Conservation (phyloP, 1,284 basidiomycete species). For the Caloboletus inedulis region DNA sequence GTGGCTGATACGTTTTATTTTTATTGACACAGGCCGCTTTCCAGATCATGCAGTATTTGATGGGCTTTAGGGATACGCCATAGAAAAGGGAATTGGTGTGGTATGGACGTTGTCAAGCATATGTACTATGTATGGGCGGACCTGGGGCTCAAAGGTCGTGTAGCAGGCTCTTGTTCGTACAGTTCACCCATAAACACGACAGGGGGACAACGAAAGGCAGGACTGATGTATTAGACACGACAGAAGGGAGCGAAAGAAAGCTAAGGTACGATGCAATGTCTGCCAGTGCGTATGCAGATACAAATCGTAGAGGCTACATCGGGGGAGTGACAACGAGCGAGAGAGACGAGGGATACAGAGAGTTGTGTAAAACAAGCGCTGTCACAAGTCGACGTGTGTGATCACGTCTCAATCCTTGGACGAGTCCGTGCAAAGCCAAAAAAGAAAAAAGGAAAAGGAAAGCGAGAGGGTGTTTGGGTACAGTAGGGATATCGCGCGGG, state of each 20-base stretch:
- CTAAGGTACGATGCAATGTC: background rate
- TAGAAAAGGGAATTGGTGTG: background rate
- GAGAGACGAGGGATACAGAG: background rate
- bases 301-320: background rate
- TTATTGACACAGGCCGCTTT: conserved; percentile 49
- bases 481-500: background rate
- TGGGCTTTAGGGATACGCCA: conserved; percentile 54
- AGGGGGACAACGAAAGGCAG: background rate
- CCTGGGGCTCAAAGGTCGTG: background rate
- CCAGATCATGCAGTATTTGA: conserved; percentile 66
- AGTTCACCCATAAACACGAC: background rate
- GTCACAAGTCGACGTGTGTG: background rate
- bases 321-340: too few relatives aligned
- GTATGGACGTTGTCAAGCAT: background rate
- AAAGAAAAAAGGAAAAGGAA: background rate
- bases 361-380: background rate
- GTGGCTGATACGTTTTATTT: background rate
- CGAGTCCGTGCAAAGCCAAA: background rate
- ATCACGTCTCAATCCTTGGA: background rate
- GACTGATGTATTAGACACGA: background rate
- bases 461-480: background rate
- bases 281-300: background rate
- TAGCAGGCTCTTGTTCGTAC: background rate
- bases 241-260: background rate
- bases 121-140: too few relatives aligned